phyloP scores from a whole-genome alignment of 345 rosid genomes.

The Aurinia saxatilis region DNA sequence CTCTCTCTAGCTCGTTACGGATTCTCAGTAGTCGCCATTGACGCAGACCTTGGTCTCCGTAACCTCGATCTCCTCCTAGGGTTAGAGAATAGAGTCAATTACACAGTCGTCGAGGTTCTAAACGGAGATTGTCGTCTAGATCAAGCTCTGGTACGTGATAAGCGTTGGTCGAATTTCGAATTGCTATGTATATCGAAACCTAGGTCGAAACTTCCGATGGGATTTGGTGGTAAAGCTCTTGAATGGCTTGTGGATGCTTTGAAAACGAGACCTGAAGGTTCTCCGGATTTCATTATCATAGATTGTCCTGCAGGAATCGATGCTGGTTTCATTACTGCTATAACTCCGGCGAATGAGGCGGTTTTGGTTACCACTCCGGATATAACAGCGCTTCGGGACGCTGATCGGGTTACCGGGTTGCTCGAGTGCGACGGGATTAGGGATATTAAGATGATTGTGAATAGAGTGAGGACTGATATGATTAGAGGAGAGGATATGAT shows the following conservation, averaged over 20 bases:
- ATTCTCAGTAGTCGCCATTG: slow-evolving; percentile 85
- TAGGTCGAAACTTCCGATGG: slow-evolving; percentile 84
- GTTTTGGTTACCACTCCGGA: slow-evolving; percentile 87
- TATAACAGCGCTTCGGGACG: slow-evolving; percentile 79
- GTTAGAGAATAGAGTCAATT: slow-evolving; percentile 87
- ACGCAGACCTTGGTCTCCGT: slow-evolving; percentile 92
- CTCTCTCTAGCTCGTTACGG: slow-evolving; percentile 94
- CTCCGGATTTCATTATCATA: slow-evolving; percentile 74
- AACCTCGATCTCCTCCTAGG: slow-evolving; percentile 94
- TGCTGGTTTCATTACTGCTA: slow-evolving; percentile 96
- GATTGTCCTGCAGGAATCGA: slow-evolving; percentile 98
- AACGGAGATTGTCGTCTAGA: slow-evolving; percentile 95
- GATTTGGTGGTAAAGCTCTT: slow-evolving; percentile 86
- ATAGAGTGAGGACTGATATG: slow-evolving; percentile 91
- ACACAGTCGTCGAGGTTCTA: slow-evolving; percentile 83
- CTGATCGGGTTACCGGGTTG: slow-evolving; percentile 82
- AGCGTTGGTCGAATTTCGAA: slow-evolving; percentile 92
- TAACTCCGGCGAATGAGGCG: slow-evolving; percentile 94
- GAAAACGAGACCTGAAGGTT: slow-evolving; percentile 60
- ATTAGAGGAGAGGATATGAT: slow-evolving; percentile 98
- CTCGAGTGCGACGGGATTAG: slow-evolving; percentile 87
- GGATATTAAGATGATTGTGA: slow-evolving; percentile 94
- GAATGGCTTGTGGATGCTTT: slow-evolving; percentile 86
- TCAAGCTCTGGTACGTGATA: slow-evolving; percentile 91
- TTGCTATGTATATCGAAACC: slow-evolving; percentile 91